These are phyloP conservation scores for Monilinia polystroma DNA, from an alignment of 2,329 filamentous ascomycete species.

Conservation along the genomic window DNA sequence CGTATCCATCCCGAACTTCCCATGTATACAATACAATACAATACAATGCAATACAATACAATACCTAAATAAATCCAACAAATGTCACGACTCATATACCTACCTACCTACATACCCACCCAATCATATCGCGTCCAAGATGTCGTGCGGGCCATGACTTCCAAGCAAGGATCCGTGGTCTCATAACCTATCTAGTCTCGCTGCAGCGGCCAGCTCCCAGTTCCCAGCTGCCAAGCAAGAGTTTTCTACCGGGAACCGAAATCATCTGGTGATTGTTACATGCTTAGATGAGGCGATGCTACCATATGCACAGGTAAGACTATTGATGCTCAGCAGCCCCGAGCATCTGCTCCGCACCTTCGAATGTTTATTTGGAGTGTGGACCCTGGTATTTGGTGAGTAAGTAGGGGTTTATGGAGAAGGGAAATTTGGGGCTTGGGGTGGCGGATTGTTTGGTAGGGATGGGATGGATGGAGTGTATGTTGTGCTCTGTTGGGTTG, in stretches of 20 bases:
- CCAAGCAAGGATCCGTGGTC: not conserved
- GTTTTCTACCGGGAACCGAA: not conserved
- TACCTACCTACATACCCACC: not conserved
- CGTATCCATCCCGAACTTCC: not conserved
- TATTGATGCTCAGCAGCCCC: slow-evolving; percentile 10
- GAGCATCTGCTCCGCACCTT: not conserved
- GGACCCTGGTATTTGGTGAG: too few species aligned
- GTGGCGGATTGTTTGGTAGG: too few species aligned
- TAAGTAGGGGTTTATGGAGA: too few species aligned
- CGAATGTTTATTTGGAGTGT: too few species aligned
- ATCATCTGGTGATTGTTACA: not conserved
- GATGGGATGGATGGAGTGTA: too few species aligned
- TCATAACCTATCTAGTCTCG: not conserved
- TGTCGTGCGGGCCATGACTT: too few species aligned
- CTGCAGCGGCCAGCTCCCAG: not conserved
- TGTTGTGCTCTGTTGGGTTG: too few species aligned
- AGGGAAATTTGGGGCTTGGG: too few species aligned
- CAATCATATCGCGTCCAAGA: not conserved
- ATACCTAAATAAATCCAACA: too few species aligned
- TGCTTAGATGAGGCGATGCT: not conserved
- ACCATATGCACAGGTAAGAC: not conserved
- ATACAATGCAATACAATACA: not conserved
- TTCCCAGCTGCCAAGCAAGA: too few species aligned
- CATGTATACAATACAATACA: not conserved
- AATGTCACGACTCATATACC: too few species aligned